phyloP scores from a whole-genome alignment of 78 protist genomes.

The Planoprotostelium fungivorum region DNA sequence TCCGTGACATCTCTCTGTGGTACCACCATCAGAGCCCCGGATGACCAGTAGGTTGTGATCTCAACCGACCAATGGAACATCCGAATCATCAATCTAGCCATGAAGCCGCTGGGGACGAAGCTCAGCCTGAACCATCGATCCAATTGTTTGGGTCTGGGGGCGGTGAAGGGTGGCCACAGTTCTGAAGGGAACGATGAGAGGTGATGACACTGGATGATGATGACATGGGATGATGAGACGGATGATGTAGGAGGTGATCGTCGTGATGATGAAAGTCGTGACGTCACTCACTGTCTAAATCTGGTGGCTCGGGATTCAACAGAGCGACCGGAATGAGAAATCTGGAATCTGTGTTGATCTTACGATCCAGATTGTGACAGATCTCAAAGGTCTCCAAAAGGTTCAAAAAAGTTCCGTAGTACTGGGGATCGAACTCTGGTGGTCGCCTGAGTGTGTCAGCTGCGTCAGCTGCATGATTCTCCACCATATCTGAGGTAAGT shows the following conservation, averaged over 20 bases:
- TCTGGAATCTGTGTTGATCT: background rate
- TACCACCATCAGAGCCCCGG: background rate
- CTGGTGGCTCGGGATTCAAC: background rate
- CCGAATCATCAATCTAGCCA: background rate
- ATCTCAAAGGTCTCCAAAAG: slow-evolving; percentile 60
- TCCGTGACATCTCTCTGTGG: background rate
- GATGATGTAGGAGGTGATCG: no score
- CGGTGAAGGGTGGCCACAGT: background rate
- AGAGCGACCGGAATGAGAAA: background rate
- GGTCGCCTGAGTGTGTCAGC: background rate
- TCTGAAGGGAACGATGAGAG: background rate
- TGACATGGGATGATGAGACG: no score
- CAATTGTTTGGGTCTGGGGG: background rate
- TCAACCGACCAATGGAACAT: background rate
- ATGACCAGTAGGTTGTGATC: background rate
- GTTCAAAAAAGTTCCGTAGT: background rate
- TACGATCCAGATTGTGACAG: slow-evolving; percentile 1
- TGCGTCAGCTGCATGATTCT: background rate
- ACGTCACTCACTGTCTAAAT: background rate
- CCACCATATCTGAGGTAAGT: background rate
- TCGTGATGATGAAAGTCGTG: no score
- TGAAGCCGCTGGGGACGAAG: background rate
- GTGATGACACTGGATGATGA: no score
- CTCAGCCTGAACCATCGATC: background rate
- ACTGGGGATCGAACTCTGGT: background rate